These are phyloP conservation scores for Corylus heterophylla DNA, from an alignment of 306 rosid genomes.

Conservation along the genomic window DNA sequence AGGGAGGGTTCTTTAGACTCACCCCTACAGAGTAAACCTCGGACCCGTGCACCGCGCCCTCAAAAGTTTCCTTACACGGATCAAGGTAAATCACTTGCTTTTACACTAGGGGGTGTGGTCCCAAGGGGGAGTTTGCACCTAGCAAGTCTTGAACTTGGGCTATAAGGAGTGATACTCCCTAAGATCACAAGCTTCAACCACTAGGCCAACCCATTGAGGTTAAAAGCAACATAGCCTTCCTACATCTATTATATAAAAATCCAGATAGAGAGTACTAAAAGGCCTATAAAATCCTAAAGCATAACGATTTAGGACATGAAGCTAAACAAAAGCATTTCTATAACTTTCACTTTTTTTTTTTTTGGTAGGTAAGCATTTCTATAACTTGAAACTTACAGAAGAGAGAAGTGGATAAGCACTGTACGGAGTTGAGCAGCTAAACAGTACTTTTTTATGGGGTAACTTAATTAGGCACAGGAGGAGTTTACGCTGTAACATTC, in stretches of 20 bases:
- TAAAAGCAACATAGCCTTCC: not conserved
- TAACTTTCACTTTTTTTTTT: not conserved
- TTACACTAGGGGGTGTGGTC: no score
- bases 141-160: no score
- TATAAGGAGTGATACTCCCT: no score
- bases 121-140: no score
- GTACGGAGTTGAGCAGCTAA: slow-evolving; percentile 1
- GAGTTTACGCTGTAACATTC: not conserved
- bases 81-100: no score
- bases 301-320: not conserved
- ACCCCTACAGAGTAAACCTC: no score
- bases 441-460: not conserved
- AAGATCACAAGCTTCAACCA: no score
- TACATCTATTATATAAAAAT: not conserved
- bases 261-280: not conserved
- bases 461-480: not conserved
- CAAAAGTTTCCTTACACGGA: no score
- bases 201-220: no score
- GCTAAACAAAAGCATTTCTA: not conserved
- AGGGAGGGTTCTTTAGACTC: no score
- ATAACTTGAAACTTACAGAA: not conserved
- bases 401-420: not conserved
- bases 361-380: not conserved
- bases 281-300: not conserved
- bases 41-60: no score